A percentile compares a stretch with the other conserved stretches of the same genome.
Conservation (phyloP, 2,329 filamentous ascomycete genomes). For the Aspergillus costaricaensis region DNA sequence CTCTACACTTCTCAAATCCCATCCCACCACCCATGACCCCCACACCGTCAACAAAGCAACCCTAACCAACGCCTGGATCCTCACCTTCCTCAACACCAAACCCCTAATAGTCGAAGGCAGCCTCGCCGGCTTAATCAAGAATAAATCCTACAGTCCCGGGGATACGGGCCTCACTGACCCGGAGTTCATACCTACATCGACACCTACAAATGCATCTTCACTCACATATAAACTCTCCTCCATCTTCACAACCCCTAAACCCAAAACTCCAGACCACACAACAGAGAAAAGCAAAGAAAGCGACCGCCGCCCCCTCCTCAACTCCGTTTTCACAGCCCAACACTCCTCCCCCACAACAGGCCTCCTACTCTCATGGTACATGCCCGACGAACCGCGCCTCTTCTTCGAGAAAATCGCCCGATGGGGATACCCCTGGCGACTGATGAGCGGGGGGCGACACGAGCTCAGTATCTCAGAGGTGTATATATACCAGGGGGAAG, state of each 20-base stretch:
- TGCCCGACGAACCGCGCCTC: conserved; percentile 20
- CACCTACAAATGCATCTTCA: not conserved
- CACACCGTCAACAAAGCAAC: not conserved
- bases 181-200: conserved; percentile 9
- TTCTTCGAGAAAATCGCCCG: conserved; percentile 30
- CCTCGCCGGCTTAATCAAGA: conserved; percentile 19
- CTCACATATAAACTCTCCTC: no score
- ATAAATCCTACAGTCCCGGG: conserved; percentile 17
- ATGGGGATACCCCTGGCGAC: conserved; percentile 34
- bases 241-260: conserved; percentile 17
- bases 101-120: conserved; percentile 23
- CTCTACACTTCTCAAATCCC: not conserved
- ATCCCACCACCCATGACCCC: not conserved
- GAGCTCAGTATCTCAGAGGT: conserved; percentile 9
- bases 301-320: conserved; percentile 21
- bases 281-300: no score
- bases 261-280: not conserved
- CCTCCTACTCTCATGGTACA: conserved; percentile 24
- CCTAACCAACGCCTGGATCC: conserved; percentile 28
- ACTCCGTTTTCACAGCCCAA: conserved; percentile 19
- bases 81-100: conserved; percentile 18
- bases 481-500: not conserved
- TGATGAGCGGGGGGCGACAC: conserved; percentile 29
- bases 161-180: conserved; percentile 18
- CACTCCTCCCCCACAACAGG: conserved; percentile 20